Evolutionary conservation across 2,329 filamentous ascomycete species (phyloP).

Genomic region (Plenodomus lindquistii): DNA sequence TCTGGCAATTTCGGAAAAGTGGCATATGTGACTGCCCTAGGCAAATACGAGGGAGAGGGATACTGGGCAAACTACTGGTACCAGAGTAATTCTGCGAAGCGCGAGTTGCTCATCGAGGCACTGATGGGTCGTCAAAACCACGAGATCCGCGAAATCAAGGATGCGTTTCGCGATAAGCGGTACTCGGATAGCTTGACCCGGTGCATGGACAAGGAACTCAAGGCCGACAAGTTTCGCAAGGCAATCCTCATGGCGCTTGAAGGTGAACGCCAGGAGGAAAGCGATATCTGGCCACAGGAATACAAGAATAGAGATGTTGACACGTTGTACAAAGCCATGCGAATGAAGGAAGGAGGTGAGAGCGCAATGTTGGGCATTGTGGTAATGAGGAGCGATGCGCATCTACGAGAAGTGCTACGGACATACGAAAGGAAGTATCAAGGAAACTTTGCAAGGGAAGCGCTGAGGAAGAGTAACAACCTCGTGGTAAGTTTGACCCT

Average conservation of each 20-base stretch:
- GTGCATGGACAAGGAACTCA: conserved; percentile 91
- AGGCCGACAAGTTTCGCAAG: conserved; percentile 93
- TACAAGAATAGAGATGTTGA: conserved; percentile 67
- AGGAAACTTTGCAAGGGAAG: conserved; percentile 84
- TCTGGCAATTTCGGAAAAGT: conserved; percentile 83
- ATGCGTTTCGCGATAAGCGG: conserved; percentile 87
- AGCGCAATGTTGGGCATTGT: conserved; percentile 85
- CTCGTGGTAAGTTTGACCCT: conserved; percentile 72
- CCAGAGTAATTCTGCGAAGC: conserved; percentile 79
- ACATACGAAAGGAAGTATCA: conserved; percentile 74
- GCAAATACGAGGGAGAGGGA: conserved; percentile 87
- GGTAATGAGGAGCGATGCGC: conserved; percentile 75
- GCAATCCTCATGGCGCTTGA: conserved; percentile 84
- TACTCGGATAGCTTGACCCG: conserved; percentile 78
- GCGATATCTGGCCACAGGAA: conserved; percentile 64
- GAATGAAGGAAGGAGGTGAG: conserved; percentile 78
- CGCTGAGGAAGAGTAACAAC: conserved; percentile 86
- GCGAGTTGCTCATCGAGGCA: conserved; percentile 89
- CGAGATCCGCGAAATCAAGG: conserved; percentile 87
- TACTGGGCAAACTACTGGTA: conserved; percentile 99
- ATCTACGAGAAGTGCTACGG: conserved; percentile 78
- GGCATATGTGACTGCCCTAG: conserved; percentile 86
- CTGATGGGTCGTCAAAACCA: conserved; percentile 87
- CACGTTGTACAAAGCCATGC: conserved; percentile 70
- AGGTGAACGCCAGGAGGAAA: conserved; percentile 80